phyloP scores from a whole-genome alignment of 2,329 filamentous ascomycete genomes.

The Verruconis gallopava region DNA sequence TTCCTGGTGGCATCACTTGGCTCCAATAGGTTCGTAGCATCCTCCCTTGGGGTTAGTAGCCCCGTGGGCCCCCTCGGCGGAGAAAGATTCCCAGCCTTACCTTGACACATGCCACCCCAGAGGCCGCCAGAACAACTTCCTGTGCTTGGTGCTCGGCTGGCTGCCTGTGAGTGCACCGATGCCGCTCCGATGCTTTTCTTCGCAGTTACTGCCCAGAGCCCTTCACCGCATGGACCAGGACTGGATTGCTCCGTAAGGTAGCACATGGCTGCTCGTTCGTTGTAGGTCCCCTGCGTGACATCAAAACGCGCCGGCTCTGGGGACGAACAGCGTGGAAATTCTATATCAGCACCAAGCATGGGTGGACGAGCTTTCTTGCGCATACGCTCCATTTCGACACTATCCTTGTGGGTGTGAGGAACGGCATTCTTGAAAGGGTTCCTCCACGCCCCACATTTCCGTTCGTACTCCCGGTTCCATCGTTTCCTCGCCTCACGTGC shows the following conservation, averaged over 20 bases:
- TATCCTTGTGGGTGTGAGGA: neutral
- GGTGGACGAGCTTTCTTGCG: constrained; percentile 56
- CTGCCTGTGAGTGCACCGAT: constrained; percentile 21
- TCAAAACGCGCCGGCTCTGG: constrained; percentile 78
- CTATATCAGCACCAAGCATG: constrained; percentile 74
- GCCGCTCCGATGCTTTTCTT: constrained; percentile 1
- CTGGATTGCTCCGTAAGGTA: constrained; percentile 31
- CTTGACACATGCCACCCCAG: constrained; percentile 60
- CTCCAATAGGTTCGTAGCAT: constrained; percentile 30
- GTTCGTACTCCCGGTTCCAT: neutral
- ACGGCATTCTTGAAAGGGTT: constrained; percentile 18
- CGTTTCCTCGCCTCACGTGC: constrained; percentile 12
- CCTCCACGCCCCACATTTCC: constrained; percentile 22
- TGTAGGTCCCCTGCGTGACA: constrained; percentile 49
- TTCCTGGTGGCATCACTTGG: constrained; percentile 9
- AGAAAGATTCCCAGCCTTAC: constrained; percentile 22
- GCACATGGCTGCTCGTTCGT: constrained; percentile 36
- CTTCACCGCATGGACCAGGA: constrained; percentile 36
- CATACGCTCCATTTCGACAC: constrained; percentile 37
- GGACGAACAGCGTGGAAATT: constrained; percentile 69
- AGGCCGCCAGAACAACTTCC: constrained; percentile 44
- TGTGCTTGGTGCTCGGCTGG: constrained; percentile 36
- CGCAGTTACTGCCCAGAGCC: constrained; percentile 48
- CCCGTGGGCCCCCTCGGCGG: constrained; percentile 32
- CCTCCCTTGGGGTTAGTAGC: constrained; percentile 35